These are phyloP conservation scores for Globisporangium iwayamae DNA, from an alignment of 352 stramenopile genomes.

Conservation along the genomic window DNA sequence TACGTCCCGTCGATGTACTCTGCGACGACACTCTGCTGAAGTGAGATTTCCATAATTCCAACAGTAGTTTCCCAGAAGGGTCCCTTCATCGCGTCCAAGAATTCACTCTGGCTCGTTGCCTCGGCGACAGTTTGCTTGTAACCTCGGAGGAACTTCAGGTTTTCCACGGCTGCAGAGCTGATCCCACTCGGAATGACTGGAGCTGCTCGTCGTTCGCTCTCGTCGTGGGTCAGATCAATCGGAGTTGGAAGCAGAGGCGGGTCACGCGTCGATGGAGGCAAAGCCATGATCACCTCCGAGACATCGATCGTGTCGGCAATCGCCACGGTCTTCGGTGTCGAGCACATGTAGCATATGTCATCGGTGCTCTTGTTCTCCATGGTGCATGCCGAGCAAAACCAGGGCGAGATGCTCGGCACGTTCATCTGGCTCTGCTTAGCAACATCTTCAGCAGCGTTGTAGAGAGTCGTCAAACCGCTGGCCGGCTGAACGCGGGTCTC, in stretches of 20 bases:
- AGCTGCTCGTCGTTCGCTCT: constrained; percentile 12
- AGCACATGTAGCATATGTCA: constrained; percentile 70
- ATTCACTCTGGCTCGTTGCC: constrained; percentile 28
- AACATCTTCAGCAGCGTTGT: constrained; percentile 56
- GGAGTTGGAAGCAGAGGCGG: constrained; percentile 22
- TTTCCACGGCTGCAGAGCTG: constrained; percentile 28
- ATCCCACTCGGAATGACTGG: constrained; percentile 7
- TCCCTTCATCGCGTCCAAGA: constrained; percentile 26
- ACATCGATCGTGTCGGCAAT: constrained; percentile 35
- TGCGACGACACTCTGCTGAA: constrained; percentile 44
- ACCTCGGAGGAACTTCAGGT: constrained; percentile 41
- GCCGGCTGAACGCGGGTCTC: constrained; percentile 22
- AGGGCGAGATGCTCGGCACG: constrained; percentile 20
- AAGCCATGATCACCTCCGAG: constrained; percentile 28
- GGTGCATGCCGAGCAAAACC: constrained; percentile 67
- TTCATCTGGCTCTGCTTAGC: constrained; percentile 25
- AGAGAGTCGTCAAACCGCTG: constrained; percentile 67
- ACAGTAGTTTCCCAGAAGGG: constrained; percentile 70
- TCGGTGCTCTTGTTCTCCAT: constrained; percentile 70
- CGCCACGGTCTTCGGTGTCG: constrained; percentile 38
- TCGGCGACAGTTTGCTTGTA: constrained; percentile 48
- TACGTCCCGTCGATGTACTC: constrained; percentile 78
- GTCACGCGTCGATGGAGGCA: constrained; percentile 26
- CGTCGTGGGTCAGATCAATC: constrained; percentile 35
- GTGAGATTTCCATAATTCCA: constrained; percentile 44